Conservation (phyloP, 805 yeast genomes). For the Nakazawaea populi region DNA sequence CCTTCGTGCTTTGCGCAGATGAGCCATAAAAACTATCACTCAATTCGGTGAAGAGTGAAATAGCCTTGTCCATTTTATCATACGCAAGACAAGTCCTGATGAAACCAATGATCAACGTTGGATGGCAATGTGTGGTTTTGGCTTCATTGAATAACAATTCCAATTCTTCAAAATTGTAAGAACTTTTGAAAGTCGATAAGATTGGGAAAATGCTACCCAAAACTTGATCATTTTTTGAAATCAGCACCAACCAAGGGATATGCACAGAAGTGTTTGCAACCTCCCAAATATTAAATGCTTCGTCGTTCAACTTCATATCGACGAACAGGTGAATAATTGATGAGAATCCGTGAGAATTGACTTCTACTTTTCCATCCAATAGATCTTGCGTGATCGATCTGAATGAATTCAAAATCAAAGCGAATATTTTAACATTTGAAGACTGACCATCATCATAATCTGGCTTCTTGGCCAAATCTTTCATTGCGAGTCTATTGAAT, state of each 20-base stretch:
- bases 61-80: slow-evolving; percentile 59
- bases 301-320: slow-evolving; percentile 54
- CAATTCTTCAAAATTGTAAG: slow-evolving; percentile 48
- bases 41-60: slow-evolving; percentile 55
- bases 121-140: slow-evolving; percentile 28
- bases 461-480: slow-evolving; percentile 51
- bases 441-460: slow-evolving; percentile 54
- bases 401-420: slow-evolving; percentile 41
- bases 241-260: slow-evolving; percentile 29
- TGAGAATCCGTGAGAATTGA: slow-evolving; percentile 51
- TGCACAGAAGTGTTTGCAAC: slow-evolving; percentile 36
- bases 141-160: slow-evolving; percentile 44
- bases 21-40: slow-evolving; percentile 43
- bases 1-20: not conserved
- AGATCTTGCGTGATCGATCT: slow-evolving; percentile 48
- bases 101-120: slow-evolving; percentile 61
- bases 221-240: slow-evolving; percentile 58
- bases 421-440: slow-evolving; percentile 43
- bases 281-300: slow-evolving; percentile 69
- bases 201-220: slow-evolving; percentile 67
- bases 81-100: slow-evolving; percentile 66
- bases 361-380: slow-evolving; percentile 33
- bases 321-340: slow-evolving; percentile 52
- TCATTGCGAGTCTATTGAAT: slow-evolving; percentile 47
- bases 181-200: slow-evolving; percentile 44